Evolutionary conservation across 768 basidiomycete genomes (phyloP), one percentile per base, ranked within the genome.

Genomic region (Cyathus striatus): DNA sequence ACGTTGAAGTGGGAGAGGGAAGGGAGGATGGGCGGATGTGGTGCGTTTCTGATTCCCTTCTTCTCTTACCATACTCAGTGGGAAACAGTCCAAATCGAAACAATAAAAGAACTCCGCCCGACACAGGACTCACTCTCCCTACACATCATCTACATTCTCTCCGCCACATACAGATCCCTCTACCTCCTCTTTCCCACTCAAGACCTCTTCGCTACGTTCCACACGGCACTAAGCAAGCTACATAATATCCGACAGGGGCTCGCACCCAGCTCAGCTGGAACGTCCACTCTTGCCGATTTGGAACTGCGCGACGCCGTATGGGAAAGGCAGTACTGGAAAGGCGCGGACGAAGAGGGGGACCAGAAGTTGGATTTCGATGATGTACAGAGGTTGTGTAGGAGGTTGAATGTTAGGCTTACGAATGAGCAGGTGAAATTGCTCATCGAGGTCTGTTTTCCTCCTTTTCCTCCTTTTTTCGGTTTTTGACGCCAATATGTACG

Each of bases 311-410:
- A 89, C 56, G 73, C 77, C 0, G 65, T 91, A 10, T 93, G 90
- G 90, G 82, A 90, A 60, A 80, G 77, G 46, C 86, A 86, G 54
- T 86, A 86, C 54, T 92, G 90, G 90, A 89, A 81, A 57, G 75
- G 73, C 22, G 79, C 83, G 1, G 84, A 84, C 49, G 72, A 78
- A 27, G 69, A 74, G 33, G 61, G 68, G 32, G 80, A 84, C 55
- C 75, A 82, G 49, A 72, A 74, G 56, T 59, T 90, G 27, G 72
- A 73, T n/a, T 86, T 88, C 43, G 78, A 78, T 4, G 87, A 92
- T 55, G 78, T 89, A 9, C 81, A 83, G 58, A 78, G 71, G 49
- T 62, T 92, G 37, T 92, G 89, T 55, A 70, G 69, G 51, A 65
- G 84, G 27, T 62, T 92, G 47, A 89, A 87, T 53, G 76, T 90